These are phyloP conservation scores for Aspergillus olivimuriae DNA, from an alignment of 495 filamentous ascomycete genomes.

Conservation along the genomic window DNA sequence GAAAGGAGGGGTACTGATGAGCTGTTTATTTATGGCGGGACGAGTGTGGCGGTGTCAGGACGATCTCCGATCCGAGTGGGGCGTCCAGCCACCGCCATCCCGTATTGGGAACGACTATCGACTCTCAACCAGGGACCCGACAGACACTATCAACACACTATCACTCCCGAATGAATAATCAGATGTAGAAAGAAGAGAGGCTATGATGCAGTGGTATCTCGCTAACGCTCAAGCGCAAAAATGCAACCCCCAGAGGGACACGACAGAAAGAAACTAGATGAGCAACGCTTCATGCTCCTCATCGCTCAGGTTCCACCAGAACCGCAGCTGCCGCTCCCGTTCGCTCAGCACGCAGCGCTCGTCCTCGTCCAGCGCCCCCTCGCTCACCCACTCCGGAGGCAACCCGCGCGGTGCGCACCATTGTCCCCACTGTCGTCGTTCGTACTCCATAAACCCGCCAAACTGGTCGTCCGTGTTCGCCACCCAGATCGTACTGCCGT, in stretches of 20 bases:
- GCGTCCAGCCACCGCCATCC: no score
- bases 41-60: no score
- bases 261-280: conserved; percentile 9
- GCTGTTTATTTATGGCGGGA: no score
- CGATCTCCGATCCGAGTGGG: no score
- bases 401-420: conserved; percentile 23
- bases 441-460: conserved; percentile 75
- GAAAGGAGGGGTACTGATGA: no score
- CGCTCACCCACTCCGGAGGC: conserved; percentile 33
- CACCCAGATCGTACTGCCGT: conserved; percentile 65
- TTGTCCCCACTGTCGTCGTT: conserved; percentile 47
- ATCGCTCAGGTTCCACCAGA: conserved; percentile 27
- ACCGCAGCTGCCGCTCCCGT: conserved; percentile 28
- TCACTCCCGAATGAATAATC: no score
- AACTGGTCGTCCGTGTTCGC: conserved; percentile 68
- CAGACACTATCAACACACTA: no score
- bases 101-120: no score
- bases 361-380: conserved; percentile 31
- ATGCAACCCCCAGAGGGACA: neutral
- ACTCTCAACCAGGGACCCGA: no score
- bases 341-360: conserved; percentile 26
- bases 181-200: no score
- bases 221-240: neutral
- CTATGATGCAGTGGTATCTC: neutral
- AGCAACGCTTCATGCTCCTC: conserved; percentile 33